Evolutionary conservation across 2,329 filamentous ascomycete species (phyloP).

Genomic region (Xylariales sp.): DNA sequence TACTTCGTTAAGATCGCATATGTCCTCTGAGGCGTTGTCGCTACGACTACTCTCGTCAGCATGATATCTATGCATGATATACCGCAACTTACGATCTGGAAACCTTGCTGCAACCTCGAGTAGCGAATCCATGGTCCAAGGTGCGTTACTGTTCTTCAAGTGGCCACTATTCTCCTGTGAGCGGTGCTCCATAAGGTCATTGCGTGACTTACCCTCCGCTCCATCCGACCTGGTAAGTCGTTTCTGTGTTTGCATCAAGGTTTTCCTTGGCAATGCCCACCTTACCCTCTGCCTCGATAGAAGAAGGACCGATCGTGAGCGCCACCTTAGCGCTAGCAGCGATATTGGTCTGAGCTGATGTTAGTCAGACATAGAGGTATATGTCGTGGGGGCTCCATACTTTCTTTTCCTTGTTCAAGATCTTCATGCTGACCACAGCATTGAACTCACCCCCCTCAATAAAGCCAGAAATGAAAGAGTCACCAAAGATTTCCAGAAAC

Average conservation of each 20-base stretch:
- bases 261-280: constrained; percentile 1
- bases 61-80: too few relatives aligned
- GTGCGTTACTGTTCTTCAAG: background rate
- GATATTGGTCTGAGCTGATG: too few relatives aligned
- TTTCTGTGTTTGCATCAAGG: too few relatives aligned
- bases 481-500: constrained; percentile 5
- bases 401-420: background rate
- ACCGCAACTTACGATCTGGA: background rate
- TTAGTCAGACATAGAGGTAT: too few relatives aligned
- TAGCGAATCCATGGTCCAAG: constrained; percentile 3
- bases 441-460: constrained; percentile 8
- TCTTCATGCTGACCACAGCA: background rate
- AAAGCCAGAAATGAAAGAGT: constrained; percentile 7
- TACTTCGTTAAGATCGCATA: background rate
- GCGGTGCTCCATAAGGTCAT: too few relatives aligned
- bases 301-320: too few relatives aligned
- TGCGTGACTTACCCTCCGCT: too few relatives aligned
- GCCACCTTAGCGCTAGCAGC: too few relatives aligned
- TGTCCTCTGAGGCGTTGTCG: constrained; percentile 5
- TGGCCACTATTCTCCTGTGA: constrained; percentile 1
- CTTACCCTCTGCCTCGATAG: too few relatives aligned
- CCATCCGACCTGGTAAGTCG: too few relatives aligned
- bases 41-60: too few relatives aligned
- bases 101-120: constrained; percentile 2
- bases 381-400: too few relatives aligned